Evolutionary conservation across 495 filamentous ascomycete genomes (phyloP), one percentile per base, ranked within the genome.

Genomic region (Massariosphaeria phaeospora): DNA sequence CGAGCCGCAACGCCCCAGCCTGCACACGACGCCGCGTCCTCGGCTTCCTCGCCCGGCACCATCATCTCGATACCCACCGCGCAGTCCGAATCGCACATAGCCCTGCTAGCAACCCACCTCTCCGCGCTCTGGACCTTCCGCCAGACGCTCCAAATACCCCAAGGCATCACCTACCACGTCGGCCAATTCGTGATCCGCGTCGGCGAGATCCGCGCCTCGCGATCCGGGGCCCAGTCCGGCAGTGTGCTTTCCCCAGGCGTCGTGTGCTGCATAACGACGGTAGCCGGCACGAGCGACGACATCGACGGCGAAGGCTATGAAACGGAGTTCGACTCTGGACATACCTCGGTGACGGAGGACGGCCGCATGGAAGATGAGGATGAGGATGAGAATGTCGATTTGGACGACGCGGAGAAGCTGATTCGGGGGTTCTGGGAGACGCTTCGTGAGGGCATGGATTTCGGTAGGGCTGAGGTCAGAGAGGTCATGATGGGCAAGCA

Each of bases 401-500:
- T 45, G 6, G 23, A 27, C 11, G 56, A 36, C 9, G 26, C 30
- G 33, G 15, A 59, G 36, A 10, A 1, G 1, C 17, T 9, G 34
- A 34, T 61, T 4, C 35, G 50, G 5, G 36, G 2, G 5, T 11
- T 45, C n/a, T 61, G 57, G 56, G 23, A 29, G 1, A 15, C 7
- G 34, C 15, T 50, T 1, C 35, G 13, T 12, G 7, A 3, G 29
- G 51, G 46, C 9, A 31, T 53, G 11, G 56, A 54, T 17, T 54
- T 61, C 9, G 51, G 51, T 4, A 55, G 51, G 35, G 30, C 12
- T 5, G 57, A 61, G 38, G 44, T 50, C 2, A 33, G 40, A 21
- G 57, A 61, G 44, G 30, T 55, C 5, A 48, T 49, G 35, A 49
- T 50, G 50, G 44, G n/a, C 25, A 42, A 20, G 7, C 43, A 47